These are phyloP conservation scores for Cavenderia fasciculata DNA, from an alignment of 78 protist species.

Conservation along the genomic window DNA sequence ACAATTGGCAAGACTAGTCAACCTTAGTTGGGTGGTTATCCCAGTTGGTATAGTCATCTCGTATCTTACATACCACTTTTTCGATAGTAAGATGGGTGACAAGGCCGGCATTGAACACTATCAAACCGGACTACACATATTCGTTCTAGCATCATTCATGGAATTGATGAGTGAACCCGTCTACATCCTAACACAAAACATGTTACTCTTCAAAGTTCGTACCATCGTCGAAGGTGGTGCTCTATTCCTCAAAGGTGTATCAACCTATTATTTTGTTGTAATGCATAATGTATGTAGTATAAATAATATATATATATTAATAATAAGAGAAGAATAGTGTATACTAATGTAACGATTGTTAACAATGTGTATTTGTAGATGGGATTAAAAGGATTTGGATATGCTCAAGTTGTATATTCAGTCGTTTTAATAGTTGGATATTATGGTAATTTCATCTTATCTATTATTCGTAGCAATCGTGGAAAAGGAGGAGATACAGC, in stretches of 20 bases:
- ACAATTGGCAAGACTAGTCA: background rate
- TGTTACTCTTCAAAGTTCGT: conserved; percentile 61
- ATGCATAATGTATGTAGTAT: conserved; percentile 3
- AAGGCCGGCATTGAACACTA: background rate
- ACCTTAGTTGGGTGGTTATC: conserved; percentile 19
- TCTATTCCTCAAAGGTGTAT: conserved; percentile 33
- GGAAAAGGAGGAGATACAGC: background rate
- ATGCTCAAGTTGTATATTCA: conserved; percentile 58
- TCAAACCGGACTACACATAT: conserved; percentile 23
- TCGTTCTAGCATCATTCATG: conserved; percentile 5
- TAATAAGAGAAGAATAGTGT: too few species aligned
- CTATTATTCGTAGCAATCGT: background rate
- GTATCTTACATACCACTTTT: background rate
- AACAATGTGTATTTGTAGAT: background rate
- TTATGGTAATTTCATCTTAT: conserved; percentile 38
- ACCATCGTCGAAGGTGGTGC: conserved; percentile 54
- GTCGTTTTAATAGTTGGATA: conserved; percentile 34
- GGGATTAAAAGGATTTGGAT: conserved; percentile 78
- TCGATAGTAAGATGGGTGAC: conserved; percentile 5
- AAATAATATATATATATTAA: too few species aligned
- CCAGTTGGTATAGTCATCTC: conserved; percentile 43
- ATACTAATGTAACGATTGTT: background rate
- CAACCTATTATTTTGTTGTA: conserved; percentile 62
- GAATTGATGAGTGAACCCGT: conserved; percentile 55
- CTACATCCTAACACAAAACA: conserved; percentile 33